Base-by-base conservation (phyloP, 495 filamentous ascomycete species). In the Hypomontagnella monticulosa region DNA sequence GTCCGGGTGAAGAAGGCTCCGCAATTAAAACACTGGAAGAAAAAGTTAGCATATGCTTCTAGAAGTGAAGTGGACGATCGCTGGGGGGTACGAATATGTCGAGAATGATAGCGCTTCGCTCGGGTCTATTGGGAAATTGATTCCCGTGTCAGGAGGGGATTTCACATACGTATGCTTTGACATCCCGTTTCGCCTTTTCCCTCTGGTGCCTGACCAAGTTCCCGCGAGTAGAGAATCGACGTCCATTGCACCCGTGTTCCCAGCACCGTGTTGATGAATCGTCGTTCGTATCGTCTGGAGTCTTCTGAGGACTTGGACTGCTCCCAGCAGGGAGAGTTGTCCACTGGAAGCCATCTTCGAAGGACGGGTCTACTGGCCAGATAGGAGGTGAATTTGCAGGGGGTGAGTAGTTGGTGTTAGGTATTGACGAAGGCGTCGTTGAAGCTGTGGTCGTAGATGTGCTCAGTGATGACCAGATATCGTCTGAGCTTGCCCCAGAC, bases 191-290 rank as follows among this genome's bases (percentile, higher is more conserved):
- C 30, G 48, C 33, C 30, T 51, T 36, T 72, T 92, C 89, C 8
- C 88, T 81, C 68, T 92, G 89, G 69, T 92, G 89, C 43, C 89
- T 82, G 11, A 92, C 79, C 0, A 92, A 78, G 63, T 92, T 92
- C 80, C 89, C 91, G 67, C 91, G 91, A 5, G 89, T 92, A 2
- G 88, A 91, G 70, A 92, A 92, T 68, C 90, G 85, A 12, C 89
- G 85, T 20, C 89, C 89, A 69, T 91, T 91, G 79, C 89, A 92
- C 7, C 89, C 89, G 68, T 92, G 89, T 20, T 92, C 89, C 87
- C 88, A 92, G 12, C 48, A 51, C 12, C 32, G 8, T 8, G 33
- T 51, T 11, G 48, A 51, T 3, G 46, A 4, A n/a, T 49, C 46
- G 27, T 49, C 46, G 18, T 7, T 15, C 20, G 11, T 15, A 8